Evolutionary conservation across 306 rosid species (phyloP).

Genomic region (Pachyrhizus erosus): DNA sequence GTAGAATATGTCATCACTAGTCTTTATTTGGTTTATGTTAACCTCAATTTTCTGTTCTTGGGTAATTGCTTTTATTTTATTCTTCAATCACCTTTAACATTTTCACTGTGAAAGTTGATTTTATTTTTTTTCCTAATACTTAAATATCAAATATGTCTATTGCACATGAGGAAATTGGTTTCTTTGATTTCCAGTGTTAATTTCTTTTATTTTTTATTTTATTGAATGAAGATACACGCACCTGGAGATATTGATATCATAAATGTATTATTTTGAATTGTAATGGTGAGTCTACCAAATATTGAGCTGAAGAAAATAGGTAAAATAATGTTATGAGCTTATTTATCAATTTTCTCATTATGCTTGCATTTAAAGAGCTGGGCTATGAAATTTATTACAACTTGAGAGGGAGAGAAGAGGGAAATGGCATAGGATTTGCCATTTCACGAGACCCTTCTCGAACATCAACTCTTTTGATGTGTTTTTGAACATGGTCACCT

Average conservation of each 20-base stretch:
- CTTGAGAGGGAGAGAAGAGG: slow-evolving; percentile 48
- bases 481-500: slow-evolving; percentile 40
- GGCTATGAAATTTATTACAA: slow-evolving; percentile 6
- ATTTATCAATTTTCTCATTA: slow-evolving; percentile 9
- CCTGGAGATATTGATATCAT: not conserved
- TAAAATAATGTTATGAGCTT: not conserved
- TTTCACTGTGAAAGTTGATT: slow-evolving; percentile 17
- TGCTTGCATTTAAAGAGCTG: slow-evolving; percentile 21
- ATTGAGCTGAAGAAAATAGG: slow-evolving; percentile 15
- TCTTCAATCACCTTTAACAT: not conserved
- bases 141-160: slow-evolving; percentile 7
- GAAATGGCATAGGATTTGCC: slow-evolving; percentile 49
- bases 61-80: not conserved
- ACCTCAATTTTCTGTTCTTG: not conserved
- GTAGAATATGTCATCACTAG: not conserved
- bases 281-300: not conserved
- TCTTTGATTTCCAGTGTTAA: slow-evolving; percentile 8
- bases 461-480: slow-evolving; percentile 33
- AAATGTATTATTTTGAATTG: slow-evolving; percentile 4
- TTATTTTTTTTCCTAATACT: not conserved
- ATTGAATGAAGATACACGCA: not conserved
- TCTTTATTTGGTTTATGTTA: slow-evolving; percentile 14
- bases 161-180: slow-evolving; percentile 3
- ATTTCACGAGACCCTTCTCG: slow-evolving; percentile 50
- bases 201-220: not conserved